Evolutionary conservation across 2,329 filamentous ascomycete genomes (phyloP).

Genomic region (Aspergillus uvarum): DNA sequence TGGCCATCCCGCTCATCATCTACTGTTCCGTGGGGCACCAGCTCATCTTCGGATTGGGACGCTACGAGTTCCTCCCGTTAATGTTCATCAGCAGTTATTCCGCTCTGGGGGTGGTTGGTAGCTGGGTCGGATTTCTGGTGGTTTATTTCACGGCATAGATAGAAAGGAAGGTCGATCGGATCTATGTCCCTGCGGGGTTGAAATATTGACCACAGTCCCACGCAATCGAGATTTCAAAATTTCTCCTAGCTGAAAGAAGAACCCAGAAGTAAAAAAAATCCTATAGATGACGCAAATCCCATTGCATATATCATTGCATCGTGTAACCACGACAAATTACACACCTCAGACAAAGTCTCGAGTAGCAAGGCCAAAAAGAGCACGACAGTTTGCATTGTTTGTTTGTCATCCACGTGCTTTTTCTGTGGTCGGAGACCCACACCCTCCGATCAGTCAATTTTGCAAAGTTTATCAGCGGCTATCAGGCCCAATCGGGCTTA

Average conservation of each 20-base stretch:
- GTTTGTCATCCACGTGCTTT: constrained; percentile 19
- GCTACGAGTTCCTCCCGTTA: constrained; percentile 84
- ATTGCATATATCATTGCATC: constrained; percentile 1
- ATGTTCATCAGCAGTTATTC: constrained; percentile 98
- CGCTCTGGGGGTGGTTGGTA: constrained; percentile 89
- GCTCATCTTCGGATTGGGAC: constrained; percentile 70
- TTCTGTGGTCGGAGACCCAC: not conserved
- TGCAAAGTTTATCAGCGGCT: constrained; percentile 21
- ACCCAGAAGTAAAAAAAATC: too few species aligned
- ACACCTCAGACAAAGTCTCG: not conserved
- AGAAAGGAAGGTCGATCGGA: not conserved
- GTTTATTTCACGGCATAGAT: constrained; percentile 70
- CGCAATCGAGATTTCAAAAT: too few species aligned
- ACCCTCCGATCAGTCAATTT: constrained; percentile 22
- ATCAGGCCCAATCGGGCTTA: constrained; percentile 13
- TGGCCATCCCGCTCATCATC: constrained; percentile 83
- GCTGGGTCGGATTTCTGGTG: constrained; percentile 91
- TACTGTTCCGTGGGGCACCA: constrained; percentile 86
- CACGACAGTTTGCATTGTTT: constrained; percentile 17
- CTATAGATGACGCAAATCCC: not conserved
- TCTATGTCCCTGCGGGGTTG: too few species aligned
- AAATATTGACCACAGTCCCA: too few species aligned
- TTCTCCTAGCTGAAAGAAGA: too few species aligned
- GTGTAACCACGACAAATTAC: not conserved
- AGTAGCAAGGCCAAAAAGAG: not conserved